Evolutionary conservation across 2,329 filamentous ascomycete species (phyloP).

Genomic region (Didymella pinodella): DNA sequence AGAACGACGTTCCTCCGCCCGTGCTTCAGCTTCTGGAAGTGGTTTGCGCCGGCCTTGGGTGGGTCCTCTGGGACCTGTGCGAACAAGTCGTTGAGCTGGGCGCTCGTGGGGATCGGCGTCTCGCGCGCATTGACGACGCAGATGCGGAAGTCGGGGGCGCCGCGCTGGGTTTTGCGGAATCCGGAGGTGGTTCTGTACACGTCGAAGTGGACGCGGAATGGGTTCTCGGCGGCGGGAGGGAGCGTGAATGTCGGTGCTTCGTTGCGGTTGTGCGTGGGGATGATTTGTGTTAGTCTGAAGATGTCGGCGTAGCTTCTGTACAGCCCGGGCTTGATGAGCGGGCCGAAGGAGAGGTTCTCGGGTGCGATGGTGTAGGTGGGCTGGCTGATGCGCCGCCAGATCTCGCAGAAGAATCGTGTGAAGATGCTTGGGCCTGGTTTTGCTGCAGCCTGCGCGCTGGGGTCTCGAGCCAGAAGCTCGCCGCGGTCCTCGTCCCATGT

Average conservation of each 20-base stretch:
- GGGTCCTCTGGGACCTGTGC: slow-evolving; percentile 76
- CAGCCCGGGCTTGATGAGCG: slow-evolving; percentile 61
- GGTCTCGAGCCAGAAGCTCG: slow-evolving; percentile 20
- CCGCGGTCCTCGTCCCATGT: slow-evolving; percentile 50
- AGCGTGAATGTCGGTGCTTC: slow-evolving; percentile 46
- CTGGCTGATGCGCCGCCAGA: slow-evolving; percentile 44
- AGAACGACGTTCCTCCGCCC: slow-evolving; percentile 84
- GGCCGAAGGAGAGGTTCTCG: slow-evolving; percentile 51
- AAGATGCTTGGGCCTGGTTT: slow-evolving; percentile 30
- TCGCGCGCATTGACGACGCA: slow-evolving; percentile 80
- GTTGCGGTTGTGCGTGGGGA: slow-evolving; percentile 73
- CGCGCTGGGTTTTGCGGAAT: slow-evolving; percentile 82
- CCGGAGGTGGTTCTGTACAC: slow-evolving; percentile 75
- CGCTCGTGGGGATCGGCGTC: slow-evolving; percentile 74
- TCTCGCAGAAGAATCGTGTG: slow-evolving; percentile 47
- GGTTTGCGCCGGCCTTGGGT: slow-evolving; percentile 60
- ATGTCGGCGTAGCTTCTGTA: slow-evolving; percentile 69
- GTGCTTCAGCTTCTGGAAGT: slow-evolving; percentile 83
- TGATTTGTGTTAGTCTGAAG: slow-evolving; percentile 77
- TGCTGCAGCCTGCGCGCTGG: slow-evolving; percentile 14
- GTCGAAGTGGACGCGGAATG: slow-evolving; percentile 79
- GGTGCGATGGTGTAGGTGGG: slow-evolving; percentile 29
- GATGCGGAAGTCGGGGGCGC: slow-evolving; percentile 82
- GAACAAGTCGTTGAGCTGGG: slow-evolving; percentile 75
- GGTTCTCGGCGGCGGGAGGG: slow-evolving; percentile 51